These are phyloP conservation scores for Inga laurina DNA, from an alignment of 306 rosid genomes.

Conservation along the genomic window DNA sequence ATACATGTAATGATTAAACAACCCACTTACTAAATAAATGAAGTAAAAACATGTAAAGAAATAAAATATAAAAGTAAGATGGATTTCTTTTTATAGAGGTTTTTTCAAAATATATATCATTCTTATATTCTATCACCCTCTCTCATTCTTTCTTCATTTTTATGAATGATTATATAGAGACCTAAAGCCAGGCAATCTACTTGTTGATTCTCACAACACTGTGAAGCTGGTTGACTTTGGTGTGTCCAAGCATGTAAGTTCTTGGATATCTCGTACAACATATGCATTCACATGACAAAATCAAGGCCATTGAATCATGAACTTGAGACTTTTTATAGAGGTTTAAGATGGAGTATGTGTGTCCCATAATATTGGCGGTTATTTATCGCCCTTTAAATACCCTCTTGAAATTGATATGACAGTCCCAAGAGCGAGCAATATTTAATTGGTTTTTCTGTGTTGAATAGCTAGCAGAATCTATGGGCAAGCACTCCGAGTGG, in stretches of 20 bases:
- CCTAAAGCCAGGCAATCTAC: background rate
- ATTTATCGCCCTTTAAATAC: no score
- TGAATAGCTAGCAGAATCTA: background rate
- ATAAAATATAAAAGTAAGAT: no score
- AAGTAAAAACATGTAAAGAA: no score
- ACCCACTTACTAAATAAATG: no score
- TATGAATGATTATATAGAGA: background rate
- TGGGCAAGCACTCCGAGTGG: background rate
- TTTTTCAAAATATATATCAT: no score
- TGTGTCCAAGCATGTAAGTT: background rate
- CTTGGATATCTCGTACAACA: background rate
- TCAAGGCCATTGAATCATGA: background rate
- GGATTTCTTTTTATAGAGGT: no score
- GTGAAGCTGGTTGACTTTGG: background rate
- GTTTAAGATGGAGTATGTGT: background rate
- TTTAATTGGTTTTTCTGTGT: background rate
- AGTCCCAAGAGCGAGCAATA: background rate
- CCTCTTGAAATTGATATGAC: background rate
- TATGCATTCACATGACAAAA: background rate
- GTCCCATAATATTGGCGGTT: background rate
- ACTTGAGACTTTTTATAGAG: background rate
- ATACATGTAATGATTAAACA: no score
- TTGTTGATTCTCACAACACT: background rate
- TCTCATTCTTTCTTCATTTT: background rate
- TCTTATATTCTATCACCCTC: no score